These are phyloP conservation scores for Wickerhamomyces silvicola DNA, from an alignment of 805 yeast species.

Conservation along the genomic window DNA sequence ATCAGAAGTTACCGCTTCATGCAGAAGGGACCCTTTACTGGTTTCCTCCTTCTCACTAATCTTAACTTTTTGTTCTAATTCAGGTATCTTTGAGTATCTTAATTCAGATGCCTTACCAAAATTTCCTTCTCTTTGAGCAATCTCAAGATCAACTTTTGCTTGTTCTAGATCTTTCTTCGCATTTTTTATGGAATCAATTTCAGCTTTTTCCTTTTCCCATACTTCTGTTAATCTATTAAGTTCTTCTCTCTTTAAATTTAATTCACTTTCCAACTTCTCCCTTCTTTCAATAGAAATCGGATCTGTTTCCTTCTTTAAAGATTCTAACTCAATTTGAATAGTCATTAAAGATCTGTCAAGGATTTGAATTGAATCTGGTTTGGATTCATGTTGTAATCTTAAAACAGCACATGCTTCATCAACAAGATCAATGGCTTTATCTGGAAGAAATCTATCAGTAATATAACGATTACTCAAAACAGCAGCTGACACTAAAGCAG, in stretches of 20 bases:
- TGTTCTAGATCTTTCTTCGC: constrained; percentile 81
- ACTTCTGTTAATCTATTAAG: constrained; percentile 63
- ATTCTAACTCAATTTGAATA: constrained; percentile 89
- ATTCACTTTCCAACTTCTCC: constrained; percentile 56
- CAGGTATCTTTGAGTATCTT: constrained; percentile 83
- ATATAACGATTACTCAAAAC: constrained; percentile 84
- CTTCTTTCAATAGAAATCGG: constrained; percentile 75
- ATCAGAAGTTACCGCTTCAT: constrained; percentile 89
- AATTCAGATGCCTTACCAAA: constrained; percentile 85
- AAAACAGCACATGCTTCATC: constrained; percentile 97
- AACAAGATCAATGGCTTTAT: constrained; percentile 92
- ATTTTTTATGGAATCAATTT: constrained; percentile 68
- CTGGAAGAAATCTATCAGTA: constrained; percentile 88
- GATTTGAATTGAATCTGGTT: constrained; percentile 89
- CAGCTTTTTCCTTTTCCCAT: constrained; percentile 81
- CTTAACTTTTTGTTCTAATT: constrained; percentile 57
- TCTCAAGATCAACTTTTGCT: constrained; percentile 77
- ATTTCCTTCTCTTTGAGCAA: constrained; percentile 76
- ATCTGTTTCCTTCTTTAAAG: constrained; percentile 89
- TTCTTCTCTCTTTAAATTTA: constrained; percentile 55
- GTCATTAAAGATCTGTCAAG: constrained; percentile 89
- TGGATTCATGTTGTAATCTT: constrained; percentile 91
- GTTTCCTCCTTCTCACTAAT: constrained; percentile 29
- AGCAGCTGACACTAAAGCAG: constrained; percentile 92
- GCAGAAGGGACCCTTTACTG: constrained; percentile 41